A percentile compares a stretch with the other conserved stretches of the same genome.
Conservation (phyloP, 2,329 filamentous ascomycete genomes). For the Ascosphaera acerosa region DNA sequence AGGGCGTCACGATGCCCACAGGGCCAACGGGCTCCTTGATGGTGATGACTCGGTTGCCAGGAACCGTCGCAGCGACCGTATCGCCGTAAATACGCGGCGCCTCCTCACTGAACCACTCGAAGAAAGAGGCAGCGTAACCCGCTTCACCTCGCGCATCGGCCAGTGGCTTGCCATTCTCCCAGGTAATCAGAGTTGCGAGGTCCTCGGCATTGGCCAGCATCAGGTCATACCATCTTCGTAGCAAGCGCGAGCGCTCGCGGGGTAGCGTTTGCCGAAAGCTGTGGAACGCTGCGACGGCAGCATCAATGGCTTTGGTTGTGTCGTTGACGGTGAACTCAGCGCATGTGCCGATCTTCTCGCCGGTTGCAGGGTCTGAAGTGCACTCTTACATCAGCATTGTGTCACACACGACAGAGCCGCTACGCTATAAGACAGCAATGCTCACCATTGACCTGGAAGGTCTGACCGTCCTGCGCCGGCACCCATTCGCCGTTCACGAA, state of each 20-base stretch:
- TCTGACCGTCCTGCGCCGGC: constrained; percentile 60
- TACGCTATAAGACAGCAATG: no score
- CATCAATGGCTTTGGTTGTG: constrained; percentile 54
- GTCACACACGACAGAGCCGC: neutral
- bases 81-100: constrained; percentile 33
- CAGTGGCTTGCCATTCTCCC: constrained; percentile 44
- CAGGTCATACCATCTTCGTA: constrained; percentile 42
- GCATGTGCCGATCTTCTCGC: constrained; percentile 52
- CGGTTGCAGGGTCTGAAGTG: constrained; percentile 50
- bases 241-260: constrained; percentile 33
- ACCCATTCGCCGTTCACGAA: constrained; percentile 93
- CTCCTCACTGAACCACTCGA: constrained; percentile 38
- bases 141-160: constrained; percentile 34
- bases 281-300: constrained; percentile 47
- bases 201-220: constrained; percentile 41
- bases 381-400: neutral
- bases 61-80: constrained; percentile 32
- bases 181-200: constrained; percentile 37
- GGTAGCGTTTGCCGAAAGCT: constrained; percentile 34
- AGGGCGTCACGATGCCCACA: constrained; percentile 40
- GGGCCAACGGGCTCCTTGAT: constrained; percentile 42
- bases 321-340: constrained; percentile 60
- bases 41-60: constrained; percentile 36
- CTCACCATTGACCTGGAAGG: constrained; percentile 60
- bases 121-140: constrained; percentile 32